These are phyloP conservation scores for Brassica rapa DNA, from an alignment of 345 rosid species.

Conservation along the genomic window DNA sequence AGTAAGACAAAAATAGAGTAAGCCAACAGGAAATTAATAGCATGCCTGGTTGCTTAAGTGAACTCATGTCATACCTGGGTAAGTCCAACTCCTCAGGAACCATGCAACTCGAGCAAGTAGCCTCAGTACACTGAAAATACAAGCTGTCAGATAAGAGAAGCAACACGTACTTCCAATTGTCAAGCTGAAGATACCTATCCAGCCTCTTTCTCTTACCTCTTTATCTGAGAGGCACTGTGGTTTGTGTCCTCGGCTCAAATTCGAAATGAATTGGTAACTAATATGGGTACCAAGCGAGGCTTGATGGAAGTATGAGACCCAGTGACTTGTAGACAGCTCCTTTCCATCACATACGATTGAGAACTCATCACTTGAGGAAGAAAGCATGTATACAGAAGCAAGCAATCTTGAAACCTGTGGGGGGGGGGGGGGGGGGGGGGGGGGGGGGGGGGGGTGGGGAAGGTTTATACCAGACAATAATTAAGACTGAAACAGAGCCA, in stretches of 20 bases:
- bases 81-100: slow-evolving; percentile 40
- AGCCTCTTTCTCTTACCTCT: slow-evolving; percentile 47
- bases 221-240: slow-evolving; percentile 31
- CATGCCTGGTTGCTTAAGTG: slow-evolving; percentile 18
- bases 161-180: slow-evolving; percentile 16
- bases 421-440: slow-evolving; percentile 9
- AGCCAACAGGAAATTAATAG: slow-evolving; percentile 22
- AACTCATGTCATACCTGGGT: slow-evolving; percentile 53
- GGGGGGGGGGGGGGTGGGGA: neutral
- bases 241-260: slow-evolving; percentile 44
- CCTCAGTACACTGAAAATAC: slow-evolving; percentile 49
- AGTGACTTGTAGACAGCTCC: slow-evolving; percentile 68
- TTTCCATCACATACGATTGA: slow-evolving; percentile 50
- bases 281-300: slow-evolving; percentile 84
- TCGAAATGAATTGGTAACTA: slow-evolving; percentile 61
- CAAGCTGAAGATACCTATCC: slow-evolving; percentile 16
- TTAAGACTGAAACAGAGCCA: slow-evolving; percentile 19
- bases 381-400: slow-evolving; percentile 57
- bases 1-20: slow-evolving; percentile 19
- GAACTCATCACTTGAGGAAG: slow-evolving; percentile 53
- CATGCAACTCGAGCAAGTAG: slow-evolving; percentile 41
- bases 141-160: slow-evolving; percentile 31
- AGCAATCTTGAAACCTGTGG: slow-evolving; percentile 82
- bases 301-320: slow-evolving; percentile 97
- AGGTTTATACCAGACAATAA: slow-evolving; percentile 15